Base-by-base conservation (phyloP, 2,329 filamentous ascomycete genomes). In the Plenodomus tracheiphilus region DNA sequence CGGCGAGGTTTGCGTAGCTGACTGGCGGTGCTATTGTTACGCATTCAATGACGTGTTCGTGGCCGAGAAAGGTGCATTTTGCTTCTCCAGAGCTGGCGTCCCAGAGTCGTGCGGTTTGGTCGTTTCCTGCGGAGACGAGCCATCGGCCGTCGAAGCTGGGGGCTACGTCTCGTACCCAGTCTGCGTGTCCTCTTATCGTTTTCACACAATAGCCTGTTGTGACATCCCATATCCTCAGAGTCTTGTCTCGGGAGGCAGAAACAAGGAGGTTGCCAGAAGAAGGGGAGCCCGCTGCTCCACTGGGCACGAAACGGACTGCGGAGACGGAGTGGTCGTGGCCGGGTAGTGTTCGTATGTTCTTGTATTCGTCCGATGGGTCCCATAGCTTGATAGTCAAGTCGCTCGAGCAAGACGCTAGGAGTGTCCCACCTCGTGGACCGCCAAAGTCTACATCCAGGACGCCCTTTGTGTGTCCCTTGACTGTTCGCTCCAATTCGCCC, bases 361-460 rank as follows among this genome's bases (percentile, higher is more conserved):
- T 96, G 77, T 97, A 97, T 51, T 94, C 89, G 68, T 96, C 88
- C 37, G 85, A 83, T 1, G 93, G 92, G 60, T 97, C 91, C 92
- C 92, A 97, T 19, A 97, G 78, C 73, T 96, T 96, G 74, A 97
- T 96, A 2, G 91, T 96, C 38, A 97, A 75, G 71, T 97, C 93
- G 41, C 87, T 91, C 40, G 86, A 91, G 77, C 91, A 96, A 7
- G 88, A 92, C 32, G 87, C 90, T 56, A 96, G 80, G 19, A 96
- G 79, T 3, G 87, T 90, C 25, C 85, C 87, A 36, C 89, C 88
- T 65, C 88, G 81, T 1, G 91, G 91, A 0, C 92, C 92, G 32
- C 93, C 92, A 74, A 89, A 97, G 66, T 97, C 92, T 30, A 96
- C 84, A 68, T 96, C 91, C 21, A 94, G 76, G 1, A 97, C 91